A percentile compares a stretch with the other conserved stretches of the same genome.
These are phyloP conservation scores for Fomitopsis betulina DNA, from an alignment of 1,284 basidiomycete genomes.

Conservation along the genomic window DNA sequence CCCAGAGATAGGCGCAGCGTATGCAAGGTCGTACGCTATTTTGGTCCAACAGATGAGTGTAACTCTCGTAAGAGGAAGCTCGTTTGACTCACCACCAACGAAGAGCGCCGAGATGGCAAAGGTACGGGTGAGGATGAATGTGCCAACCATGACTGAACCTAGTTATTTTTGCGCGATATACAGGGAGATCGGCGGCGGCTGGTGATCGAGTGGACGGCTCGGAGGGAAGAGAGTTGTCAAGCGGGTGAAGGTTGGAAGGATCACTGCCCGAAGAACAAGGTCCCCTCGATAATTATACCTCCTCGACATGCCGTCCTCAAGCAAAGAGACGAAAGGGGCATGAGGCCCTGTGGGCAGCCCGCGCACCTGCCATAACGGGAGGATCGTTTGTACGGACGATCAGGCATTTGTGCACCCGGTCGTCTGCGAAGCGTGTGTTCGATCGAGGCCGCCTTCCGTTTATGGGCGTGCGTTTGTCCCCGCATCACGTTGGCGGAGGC, in stretches of 20 bases:
- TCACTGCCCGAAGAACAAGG: not conserved
- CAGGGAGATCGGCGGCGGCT: not conserved
- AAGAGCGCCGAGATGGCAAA: conserved; percentile 18
- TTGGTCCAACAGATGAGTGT: not conserved
- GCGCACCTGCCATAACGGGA: not conserved
- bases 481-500: not conserved
- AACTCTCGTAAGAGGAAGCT: not conserved
- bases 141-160: conserved; percentile 10
- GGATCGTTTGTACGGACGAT: not conserved
- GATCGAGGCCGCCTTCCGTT: not conserved
- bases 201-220: not conserved
- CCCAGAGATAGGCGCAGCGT: not conserved
- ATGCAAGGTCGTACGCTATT: not conserved
- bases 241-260: not conserved
- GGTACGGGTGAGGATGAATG: conserved; percentile 18
- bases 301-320: not conserved
- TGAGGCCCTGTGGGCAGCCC: not conserved
- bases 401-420: not conserved
- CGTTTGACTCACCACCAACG: conserved; percentile 10
- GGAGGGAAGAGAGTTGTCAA: not conserved
- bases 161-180: not conserved
- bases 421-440: not conserved
- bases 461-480: not conserved
- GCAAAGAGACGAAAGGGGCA: not conserved
- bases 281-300: not conserved